These are phyloP conservation scores for Cordia subcordata DNA, from an alignment of 257 asterid genomes.

Conservation along the genomic window DNA sequence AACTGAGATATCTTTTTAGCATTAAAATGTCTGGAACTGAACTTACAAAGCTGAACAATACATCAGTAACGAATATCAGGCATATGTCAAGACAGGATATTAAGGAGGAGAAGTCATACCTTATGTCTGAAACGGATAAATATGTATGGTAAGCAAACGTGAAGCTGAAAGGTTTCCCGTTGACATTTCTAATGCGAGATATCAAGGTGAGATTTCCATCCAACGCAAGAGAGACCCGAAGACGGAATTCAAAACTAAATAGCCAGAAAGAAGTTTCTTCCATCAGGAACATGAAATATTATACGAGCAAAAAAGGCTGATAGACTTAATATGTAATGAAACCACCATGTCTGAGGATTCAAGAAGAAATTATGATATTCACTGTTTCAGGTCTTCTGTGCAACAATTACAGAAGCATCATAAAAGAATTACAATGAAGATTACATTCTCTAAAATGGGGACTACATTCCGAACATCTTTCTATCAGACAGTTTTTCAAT, in stretches of 20 bases:
- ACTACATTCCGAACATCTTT: no score
- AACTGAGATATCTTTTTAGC: no score
- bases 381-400: no score
- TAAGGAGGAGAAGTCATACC: constrained; percentile 33
- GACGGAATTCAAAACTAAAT: constrained; percentile 77
- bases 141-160: constrained; percentile 83
- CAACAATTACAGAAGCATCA: no score
- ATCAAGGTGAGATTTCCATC: constrained; percentile 75
- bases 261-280: constrained; percentile 6
- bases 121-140: constrained; percentile 84
- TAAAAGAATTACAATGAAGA: no score
- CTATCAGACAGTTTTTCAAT: no score
- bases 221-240: constrained; percentile 63
- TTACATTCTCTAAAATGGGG: no score
- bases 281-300: constrained; percentile 5
- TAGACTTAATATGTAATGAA: neutral
- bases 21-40: no score
- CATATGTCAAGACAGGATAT: neutral
- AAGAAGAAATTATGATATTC: no score
- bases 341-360: neutral
- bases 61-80: neutral
- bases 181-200: constrained; percentile 82
- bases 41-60: no score
- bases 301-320: neutral
- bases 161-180: constrained; percentile 85